Conservation (phyloP, 768 basidiomycete species). For the Trametes cubensis region DNA sequence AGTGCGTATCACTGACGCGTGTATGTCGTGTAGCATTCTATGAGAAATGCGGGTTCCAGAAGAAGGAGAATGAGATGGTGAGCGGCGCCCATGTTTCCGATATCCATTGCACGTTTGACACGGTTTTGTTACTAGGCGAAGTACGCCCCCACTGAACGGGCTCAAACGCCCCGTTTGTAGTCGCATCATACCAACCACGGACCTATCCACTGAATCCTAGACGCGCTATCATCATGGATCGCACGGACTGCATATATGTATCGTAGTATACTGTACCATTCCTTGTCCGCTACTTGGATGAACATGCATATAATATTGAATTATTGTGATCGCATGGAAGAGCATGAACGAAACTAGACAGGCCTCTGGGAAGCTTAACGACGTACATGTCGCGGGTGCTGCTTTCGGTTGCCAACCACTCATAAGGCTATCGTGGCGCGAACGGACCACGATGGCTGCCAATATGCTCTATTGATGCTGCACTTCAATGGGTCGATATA, state of each 20-base stretch:
- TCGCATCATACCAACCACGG: slow-evolving; percentile 6
- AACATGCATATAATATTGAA: slow-evolving; percentile 9
- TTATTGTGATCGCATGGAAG: not conserved
- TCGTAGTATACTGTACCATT: slow-evolving; percentile 21
- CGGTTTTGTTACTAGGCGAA: slow-evolving; percentile 47
- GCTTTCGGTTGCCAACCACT: too few relatives aligned
- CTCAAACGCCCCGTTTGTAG: slow-evolving; percentile 43
- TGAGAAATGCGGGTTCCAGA: slow-evolving; percentile 89
- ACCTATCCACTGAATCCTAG: slow-evolving; percentile 9
- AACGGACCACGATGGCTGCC: too few relatives aligned
- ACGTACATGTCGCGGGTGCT: too few relatives aligned
- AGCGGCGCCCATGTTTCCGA: slow-evolving; percentile 24
- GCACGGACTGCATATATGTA: slow-evolving; percentile 24
- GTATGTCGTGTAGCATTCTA: slow-evolving; percentile 75
- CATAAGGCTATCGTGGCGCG: too few relatives aligned
- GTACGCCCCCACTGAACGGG: slow-evolving; percentile 51
- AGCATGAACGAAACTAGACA: too few relatives aligned
- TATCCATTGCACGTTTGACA: not conserved
- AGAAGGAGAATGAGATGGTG: slow-evolving; percentile 95
- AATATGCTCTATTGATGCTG: not conserved
- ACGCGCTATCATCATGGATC: slow-evolving; percentile 8
- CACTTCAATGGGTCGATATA: not conserved
- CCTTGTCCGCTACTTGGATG: not conserved
- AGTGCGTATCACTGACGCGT: not conserved
- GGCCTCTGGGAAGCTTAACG: too few relatives aligned